Base-by-base conservation (phyloP, 306 rosid species). In the Prunus campanulata region DNA sequence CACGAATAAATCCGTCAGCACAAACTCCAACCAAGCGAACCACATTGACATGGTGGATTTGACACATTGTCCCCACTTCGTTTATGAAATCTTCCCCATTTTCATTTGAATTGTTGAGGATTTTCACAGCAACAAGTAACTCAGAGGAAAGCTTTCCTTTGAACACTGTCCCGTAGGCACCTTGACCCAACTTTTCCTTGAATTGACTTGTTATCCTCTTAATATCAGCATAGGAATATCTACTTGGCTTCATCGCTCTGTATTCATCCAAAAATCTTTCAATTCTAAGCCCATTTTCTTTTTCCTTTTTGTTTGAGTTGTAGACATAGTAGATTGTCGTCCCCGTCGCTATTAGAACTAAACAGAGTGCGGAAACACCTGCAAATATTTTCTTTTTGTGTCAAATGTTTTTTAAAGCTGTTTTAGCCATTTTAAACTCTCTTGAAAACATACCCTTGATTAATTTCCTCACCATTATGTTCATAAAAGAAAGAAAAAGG, bases 11-110 rank as follows among this genome's bases (percentile, higher is more conserved):
- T 24, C 83, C 81, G 22, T 84, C 85, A 0, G 85, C 83, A 52
- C 39, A 32, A 32, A 32, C 0, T 32, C 39, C 39, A 32, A 32
- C 39, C 39, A 32, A 32, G 39, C 7, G 88, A 29, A 71, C 85
- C 50, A 84, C 78, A 50, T 80, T 83, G 20, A 81, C 70, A 49
- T 81, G 88, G 77, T 81, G 85, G 52, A 84, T 81, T 59, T 32
- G 71, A 20, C 83, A 83, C 75, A 81, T 74, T 47, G 80, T 77
- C 20, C 78, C 75, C 2, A 81, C 83, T 74, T 80, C 83, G 16
- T 67, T 78, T 2, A 55, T 55, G 25, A 55, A 55, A n/a, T 55
- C 61, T 55, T 55, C 61, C 27, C 61, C 61, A 0, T 55, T 55
- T 55, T 55, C 61, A 55, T 8, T 20, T 8, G 61, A 55, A 9